phyloP scores from a whole-genome alignment of 2,329 filamentous ascomycete species.

The Xylaria sp. region DNA sequence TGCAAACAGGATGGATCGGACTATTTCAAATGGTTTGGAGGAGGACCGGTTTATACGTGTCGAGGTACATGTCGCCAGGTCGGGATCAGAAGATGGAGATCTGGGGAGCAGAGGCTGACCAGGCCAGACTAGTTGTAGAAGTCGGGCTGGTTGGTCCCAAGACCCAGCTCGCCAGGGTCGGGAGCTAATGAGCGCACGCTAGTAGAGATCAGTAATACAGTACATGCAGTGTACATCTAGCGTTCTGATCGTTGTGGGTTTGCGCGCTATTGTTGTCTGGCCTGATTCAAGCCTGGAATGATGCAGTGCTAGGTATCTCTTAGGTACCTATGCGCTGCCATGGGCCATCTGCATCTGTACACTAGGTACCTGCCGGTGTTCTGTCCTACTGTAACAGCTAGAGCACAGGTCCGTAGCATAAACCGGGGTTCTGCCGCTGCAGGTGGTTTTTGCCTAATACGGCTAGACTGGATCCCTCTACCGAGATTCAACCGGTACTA shows the following conservation, averaged over 20 bases:
- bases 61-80: no score
- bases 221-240: background rate
- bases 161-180: background rate
- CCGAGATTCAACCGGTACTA: constrained; percentile 14
- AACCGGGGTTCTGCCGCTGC: constrained; percentile 6
- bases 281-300: no score
- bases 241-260: no score
- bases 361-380: background rate
- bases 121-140: no score
- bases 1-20: background rate
- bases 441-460: background rate
- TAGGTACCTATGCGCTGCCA: no score
- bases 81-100: background rate
- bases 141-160: background rate
- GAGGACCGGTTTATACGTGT: no score
- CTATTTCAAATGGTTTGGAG: background rate
- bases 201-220: background rate
- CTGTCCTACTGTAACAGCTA: background rate
- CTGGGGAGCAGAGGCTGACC: background rate
- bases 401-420: background rate
- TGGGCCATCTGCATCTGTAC: no score
- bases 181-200: background rate
- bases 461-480: background rate
- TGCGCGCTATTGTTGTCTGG: no score
- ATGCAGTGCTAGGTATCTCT: no score